Evolutionary conservation across 2,329 filamentous ascomycete species (phyloP).

Genomic region (Sphaerulina vaccinii): DNA sequence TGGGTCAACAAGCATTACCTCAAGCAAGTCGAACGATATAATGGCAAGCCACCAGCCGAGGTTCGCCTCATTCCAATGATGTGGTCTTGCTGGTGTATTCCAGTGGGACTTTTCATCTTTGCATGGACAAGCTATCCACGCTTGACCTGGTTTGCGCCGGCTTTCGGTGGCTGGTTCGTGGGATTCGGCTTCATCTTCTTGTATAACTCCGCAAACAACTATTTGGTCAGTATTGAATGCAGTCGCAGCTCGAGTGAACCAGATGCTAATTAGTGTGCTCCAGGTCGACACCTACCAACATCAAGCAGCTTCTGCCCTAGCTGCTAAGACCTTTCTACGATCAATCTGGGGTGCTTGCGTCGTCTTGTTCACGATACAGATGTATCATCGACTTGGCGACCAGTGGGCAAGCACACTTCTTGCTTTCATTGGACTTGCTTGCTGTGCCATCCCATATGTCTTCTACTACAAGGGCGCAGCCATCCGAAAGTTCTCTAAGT

Average conservation of each 20-base stretch:
- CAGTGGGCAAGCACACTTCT: conserved; percentile 48
- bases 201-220: conserved; percentile 43
- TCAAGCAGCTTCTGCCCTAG: conserved; percentile 59
- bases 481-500: conserved; percentile 69
- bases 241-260: neutral
- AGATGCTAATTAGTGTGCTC: neutral
- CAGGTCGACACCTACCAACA: conserved; percentile 63
- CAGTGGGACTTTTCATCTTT: conserved; percentile 64
- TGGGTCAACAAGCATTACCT: conserved; percentile 80
- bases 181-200: conserved; percentile 38
- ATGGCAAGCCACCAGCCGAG: conserved; percentile 74
- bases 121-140: conserved; percentile 66
- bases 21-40: conserved; percentile 58
- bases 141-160: conserved; percentile 68
- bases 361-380: conserved; percentile 37
- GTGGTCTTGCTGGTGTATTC: conserved; percentile 58
- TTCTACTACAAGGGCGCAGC: conserved; percentile 75
- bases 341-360: conserved; percentile 22
- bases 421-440: conserved; percentile 43
- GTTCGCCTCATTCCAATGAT: conserved; percentile 72
- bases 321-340: conserved; percentile 34
- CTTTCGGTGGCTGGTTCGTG: conserved; percentile 33
- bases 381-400: conserved; percentile 45
- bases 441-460: conserved; percentile 52
- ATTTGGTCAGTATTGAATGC: conserved; percentile 33